Conservation (phyloP, 495 filamentous ascomycete genomes). For the Annulohypoxylon bovei region DNA sequence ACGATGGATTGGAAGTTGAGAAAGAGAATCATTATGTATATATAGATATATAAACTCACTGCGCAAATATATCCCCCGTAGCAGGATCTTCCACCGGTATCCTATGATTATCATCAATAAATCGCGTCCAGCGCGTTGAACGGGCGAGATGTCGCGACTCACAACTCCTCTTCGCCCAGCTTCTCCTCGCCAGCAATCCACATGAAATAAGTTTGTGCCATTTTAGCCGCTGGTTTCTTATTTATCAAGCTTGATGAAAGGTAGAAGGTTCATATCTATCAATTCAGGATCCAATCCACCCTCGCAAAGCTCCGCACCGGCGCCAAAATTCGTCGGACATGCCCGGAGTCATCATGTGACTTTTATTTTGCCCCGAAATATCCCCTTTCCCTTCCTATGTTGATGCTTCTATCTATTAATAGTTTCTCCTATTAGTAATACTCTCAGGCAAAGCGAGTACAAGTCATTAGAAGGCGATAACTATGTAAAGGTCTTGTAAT, state of each 20-base stretch:
- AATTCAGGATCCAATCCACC: neutral
- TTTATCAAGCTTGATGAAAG: neutral
- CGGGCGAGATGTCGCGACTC: constrained; percentile 10
- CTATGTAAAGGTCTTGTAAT: too few relatives aligned
- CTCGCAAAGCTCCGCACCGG: constrained; percentile 2
- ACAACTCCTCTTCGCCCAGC: constrained; percentile 42
- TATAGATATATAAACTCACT: constrained; percentile 35
- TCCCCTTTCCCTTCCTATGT: neutral
- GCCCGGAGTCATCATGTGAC: neutral
- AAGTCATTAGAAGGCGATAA: too few relatives aligned
- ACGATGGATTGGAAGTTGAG: neutral
- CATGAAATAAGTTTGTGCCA: constrained; percentile 37
- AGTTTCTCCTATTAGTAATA: too few relatives aligned
- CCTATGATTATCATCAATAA: constrained; percentile 16
- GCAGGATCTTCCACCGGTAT: constrained; percentile 52
- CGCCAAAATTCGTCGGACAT: neutral
- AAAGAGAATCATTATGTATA: neutral
- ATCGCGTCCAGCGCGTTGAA: neutral
- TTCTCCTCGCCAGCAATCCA: constrained; percentile 48
- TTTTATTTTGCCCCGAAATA: neutral
- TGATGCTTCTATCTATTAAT: neutral
- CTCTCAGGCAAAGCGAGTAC: neutral
- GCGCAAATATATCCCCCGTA: constrained; percentile 49
- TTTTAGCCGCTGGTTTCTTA: neutral
- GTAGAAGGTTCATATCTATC: neutral